A percentile compares a stretch with the other conserved stretches of the same genome.
Evolutionary conservation across 164 flowering plant species (phyloP).

Genomic region (grape (Vitis vinifera)): DNA sequence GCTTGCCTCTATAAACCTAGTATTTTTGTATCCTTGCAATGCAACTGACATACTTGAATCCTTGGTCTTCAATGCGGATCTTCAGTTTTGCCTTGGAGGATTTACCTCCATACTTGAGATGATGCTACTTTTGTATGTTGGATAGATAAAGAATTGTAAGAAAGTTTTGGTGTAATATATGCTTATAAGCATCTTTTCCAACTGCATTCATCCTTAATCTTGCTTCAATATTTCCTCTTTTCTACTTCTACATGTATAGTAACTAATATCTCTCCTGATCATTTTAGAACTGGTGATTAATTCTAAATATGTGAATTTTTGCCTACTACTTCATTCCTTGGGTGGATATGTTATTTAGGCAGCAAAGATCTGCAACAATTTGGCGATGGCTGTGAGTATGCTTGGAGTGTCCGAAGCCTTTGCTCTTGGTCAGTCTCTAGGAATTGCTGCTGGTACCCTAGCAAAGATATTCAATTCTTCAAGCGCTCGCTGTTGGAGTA

Average conservation of each 20-base stretch:
- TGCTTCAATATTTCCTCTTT: no score
- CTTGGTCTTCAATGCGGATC: not conserved
- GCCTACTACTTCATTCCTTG: not conserved
- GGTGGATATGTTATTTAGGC: constrained; percentile 42
- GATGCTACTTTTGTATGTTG: not conserved
- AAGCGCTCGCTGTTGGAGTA: constrained; percentile 96
- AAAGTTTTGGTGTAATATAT: not conserved
- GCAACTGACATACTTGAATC: not conserved
- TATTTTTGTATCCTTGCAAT: not conserved
- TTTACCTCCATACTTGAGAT: not conserved
- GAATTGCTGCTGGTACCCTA: constrained; percentile 63
- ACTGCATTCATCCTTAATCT: not conserved
- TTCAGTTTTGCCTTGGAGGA: not conserved
- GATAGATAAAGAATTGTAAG: not conserved
- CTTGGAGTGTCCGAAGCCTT: constrained; percentile 91
- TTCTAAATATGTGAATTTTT: not conserved
- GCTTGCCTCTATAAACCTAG: not conserved
- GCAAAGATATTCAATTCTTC: constrained; percentile 82
- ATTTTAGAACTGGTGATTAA: no score
- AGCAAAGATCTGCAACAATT: constrained; percentile 93
- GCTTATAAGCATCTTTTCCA: not conserved
- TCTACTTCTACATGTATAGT: no score
- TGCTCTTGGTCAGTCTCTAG: constrained; percentile 86
- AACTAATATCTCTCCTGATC: no score
- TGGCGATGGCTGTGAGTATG: constrained; percentile 94